A percentile compares a stretch with the other conserved stretches of the same genome.
Conservation (phyloP, 2,329 filamentous ascomycete genomes). For the Calonectria pseudoreteaudii region DNA sequence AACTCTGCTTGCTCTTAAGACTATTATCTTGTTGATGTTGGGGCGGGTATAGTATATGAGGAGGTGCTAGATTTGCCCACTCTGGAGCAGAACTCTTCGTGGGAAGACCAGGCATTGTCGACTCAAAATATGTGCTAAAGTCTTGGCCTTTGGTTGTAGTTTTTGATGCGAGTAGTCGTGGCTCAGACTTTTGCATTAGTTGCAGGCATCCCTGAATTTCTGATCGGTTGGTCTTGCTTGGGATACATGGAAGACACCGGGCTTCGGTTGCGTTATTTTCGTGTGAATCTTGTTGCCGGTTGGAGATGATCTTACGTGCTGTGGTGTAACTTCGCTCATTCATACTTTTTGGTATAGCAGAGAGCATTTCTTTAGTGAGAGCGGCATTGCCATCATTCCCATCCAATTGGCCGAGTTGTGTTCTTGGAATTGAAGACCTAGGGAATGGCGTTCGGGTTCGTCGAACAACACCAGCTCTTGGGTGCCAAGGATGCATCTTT, state of each 20-base stretch:
- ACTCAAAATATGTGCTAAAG: constrained; percentile 19
- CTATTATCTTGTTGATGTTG: neutral
- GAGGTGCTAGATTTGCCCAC: constrained; percentile 18
- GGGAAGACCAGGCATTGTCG: constrained; percentile 24
- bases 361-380: constrained; percentile 47
- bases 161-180: neutral
- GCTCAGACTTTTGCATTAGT: constrained; percentile 30
- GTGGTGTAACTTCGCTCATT: constrained; percentile 50
- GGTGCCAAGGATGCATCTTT: constrained; percentile 35
- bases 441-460: constrained; percentile 10
- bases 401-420: constrained; percentile 44
- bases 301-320: constrained; percentile 44
- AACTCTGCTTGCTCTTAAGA: neutral
- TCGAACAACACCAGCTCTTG: constrained; percentile 27
- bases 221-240: constrained; percentile 35
- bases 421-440: constrained; percentile 2
- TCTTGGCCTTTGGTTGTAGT: constrained; percentile 1
- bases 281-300: constrained; percentile 32
- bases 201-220: constrained; percentile 36
- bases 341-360: constrained; percentile 43
- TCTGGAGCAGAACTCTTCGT: constrained; percentile 26
- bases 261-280: constrained; percentile 14
- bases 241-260: constrained; percentile 47
- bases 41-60: constrained; percentile 8
- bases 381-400: constrained; percentile 41